phyloP scores from a whole-genome alignment of 176 grass and related monocot genomes.

The Pontederia paniculata region DNA sequence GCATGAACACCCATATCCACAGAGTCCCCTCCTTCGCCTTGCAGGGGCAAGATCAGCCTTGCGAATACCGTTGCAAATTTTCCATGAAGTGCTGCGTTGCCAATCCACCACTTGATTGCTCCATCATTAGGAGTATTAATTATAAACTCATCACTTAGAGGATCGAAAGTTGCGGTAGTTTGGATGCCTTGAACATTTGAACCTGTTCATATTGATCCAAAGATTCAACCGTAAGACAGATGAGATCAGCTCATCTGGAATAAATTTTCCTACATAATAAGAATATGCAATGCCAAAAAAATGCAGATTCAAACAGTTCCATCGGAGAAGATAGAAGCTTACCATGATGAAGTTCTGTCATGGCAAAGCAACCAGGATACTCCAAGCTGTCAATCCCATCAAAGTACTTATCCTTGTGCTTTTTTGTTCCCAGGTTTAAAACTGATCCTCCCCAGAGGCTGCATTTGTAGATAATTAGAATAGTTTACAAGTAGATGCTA shows the following conservation, averaged over 20 bases:
- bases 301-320: no score
- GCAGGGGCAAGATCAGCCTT: constrained; percentile 76
- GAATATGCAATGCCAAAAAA: no score
- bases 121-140: constrained; percentile 94
- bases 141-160: constrained; percentile 80
- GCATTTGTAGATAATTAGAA: constrained; percentile 18
- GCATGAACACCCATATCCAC: constrained; percentile 94
- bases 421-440: constrained; percentile 86
- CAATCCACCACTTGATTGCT: constrained; percentile 99
- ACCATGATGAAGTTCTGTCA: constrained; percentile 99
- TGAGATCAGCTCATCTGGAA: no score
- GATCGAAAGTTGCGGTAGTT: constrained; percentile 96
- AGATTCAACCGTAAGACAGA: no score
- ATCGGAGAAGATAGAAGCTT: constrained; percentile 1
- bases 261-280: no score
- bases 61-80: constrained; percentile 94
- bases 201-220: constrained; percentile 24
- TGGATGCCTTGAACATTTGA: constrained; percentile 96
- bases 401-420: constrained; percentile 84
- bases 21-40: constrained; percentile 61
- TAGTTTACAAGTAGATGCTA: not conserved
- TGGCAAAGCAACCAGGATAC: constrained; percentile 93
- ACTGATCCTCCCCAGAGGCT: constrained; percentile 95
- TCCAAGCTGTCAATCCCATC: constrained; percentile 92
- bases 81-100: constrained; percentile 85